Conservation (phyloP, 768 basidiomycete genomes). For the Hericium rajendrae region DNA sequence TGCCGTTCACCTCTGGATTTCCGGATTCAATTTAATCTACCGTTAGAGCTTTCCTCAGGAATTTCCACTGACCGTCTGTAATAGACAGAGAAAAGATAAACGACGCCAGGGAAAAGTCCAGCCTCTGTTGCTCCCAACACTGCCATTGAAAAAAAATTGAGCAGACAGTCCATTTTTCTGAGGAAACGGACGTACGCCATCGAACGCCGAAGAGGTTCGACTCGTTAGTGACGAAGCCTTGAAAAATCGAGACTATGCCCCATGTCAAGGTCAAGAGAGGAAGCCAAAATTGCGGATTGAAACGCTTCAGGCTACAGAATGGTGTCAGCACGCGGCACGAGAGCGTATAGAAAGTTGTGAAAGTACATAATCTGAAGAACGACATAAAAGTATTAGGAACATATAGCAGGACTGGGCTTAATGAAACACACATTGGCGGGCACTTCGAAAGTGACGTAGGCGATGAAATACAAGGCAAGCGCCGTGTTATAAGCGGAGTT, state of each 20-base stretch:
- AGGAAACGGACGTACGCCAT: slow-evolving; percentile 29
- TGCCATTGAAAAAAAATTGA: slow-evolving; percentile 12
- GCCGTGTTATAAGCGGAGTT: slow-evolving; percentile 46
- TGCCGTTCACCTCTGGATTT: slow-evolving; percentile 41
- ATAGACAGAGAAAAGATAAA: slow-evolving; percentile 51
- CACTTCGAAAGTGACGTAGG: slow-evolving; percentile 52
- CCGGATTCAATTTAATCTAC: no score
- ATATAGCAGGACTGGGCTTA: no score
- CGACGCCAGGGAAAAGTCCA: slow-evolving; percentile 29
- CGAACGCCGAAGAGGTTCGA: slow-evolving; percentile 46
- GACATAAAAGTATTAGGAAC: no score
- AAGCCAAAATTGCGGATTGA: slow-evolving; percentile 52
- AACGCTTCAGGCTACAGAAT: slow-evolving; percentile 39
- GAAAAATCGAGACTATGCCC: slow-evolving; percentile 45
- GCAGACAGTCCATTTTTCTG: background rate
- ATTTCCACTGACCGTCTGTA: slow-evolving; percentile 32
- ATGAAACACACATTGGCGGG: slow-evolving; percentile 34
- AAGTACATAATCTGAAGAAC: slow-evolving; percentile 31
- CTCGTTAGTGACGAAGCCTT: slow-evolving; percentile 46
- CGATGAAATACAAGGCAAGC: slow-evolving; percentile 50
- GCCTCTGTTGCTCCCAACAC: slow-evolving; percentile 51
- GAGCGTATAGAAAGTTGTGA: no score
- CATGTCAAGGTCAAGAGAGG: slow-evolving; percentile 49
- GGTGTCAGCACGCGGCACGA: no score
- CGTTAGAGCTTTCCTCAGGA: no score